Percentiles rank a stretch among this genome's conserved stretches.
Conservation (phyloP, 2,329 filamentous ascomycete genomes). For the Westerdykella aurantiaca region DNA sequence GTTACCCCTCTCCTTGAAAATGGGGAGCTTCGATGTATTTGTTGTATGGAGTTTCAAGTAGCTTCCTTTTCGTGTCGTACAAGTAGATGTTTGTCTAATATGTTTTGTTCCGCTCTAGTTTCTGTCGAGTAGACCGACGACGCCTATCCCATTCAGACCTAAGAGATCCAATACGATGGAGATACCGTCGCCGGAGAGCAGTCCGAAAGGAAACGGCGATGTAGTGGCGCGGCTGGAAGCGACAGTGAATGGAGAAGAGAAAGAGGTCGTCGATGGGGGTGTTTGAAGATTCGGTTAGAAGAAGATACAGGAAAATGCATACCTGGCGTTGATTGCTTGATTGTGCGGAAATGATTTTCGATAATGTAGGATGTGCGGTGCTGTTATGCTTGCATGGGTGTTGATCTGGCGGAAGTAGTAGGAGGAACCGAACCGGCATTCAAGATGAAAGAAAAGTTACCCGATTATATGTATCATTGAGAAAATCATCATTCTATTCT, state of each 20-base stretch:
- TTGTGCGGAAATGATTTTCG: neutral
- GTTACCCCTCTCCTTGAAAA: slow-evolving; percentile 24
- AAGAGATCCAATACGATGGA: slow-evolving; percentile 48
- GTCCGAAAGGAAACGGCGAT: slow-evolving; percentile 2
- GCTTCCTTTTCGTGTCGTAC: neutral
- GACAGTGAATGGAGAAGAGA: slow-evolving; percentile 19
- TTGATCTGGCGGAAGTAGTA: too few relatives aligned
- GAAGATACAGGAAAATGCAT: neutral
- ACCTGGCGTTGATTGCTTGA: neutral
- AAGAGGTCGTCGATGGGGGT: neutral
- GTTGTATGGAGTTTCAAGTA: neutral
- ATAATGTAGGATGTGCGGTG: neutral
- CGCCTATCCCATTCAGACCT: slow-evolving; percentile 59
- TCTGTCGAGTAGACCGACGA: slow-evolving; percentile 62
- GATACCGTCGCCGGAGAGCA: slow-evolving; percentile 23
- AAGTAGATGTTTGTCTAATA: neutral
- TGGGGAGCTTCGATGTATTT: neutral
- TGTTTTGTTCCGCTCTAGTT: slow-evolving; percentile 51
- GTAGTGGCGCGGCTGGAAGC: slow-evolving; percentile 27
- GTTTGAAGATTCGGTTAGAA: neutral
- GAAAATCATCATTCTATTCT: too few relatives aligned
- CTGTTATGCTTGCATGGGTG: neutral
- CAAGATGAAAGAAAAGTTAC: too few relatives aligned
- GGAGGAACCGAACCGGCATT: too few relatives aligned
- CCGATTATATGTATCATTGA: too few relatives aligned